Evolutionary conservation across 495 filamentous ascomycete genomes (phyloP), one percentile per base, ranked within the genome.

Genomic region (Trichoderma parareesei): DNA sequence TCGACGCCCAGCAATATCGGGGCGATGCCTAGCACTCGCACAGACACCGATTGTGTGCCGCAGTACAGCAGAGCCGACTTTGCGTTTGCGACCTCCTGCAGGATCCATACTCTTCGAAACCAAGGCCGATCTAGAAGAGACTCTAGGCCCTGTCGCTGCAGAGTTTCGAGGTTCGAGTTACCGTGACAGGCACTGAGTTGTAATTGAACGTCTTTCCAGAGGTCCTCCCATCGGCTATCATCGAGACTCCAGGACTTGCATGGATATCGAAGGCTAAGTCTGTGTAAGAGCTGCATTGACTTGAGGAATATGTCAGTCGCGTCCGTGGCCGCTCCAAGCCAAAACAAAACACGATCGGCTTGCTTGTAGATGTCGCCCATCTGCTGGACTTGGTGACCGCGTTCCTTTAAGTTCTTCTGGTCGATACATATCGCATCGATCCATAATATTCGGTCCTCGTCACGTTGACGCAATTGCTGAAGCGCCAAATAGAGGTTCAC

Each of bases 71-170:
- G 5, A 5, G 57, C 57, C 2, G 33, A 3, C 57, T 37, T 60
- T 40, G 57, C 57, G 27, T 38, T 37, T 3, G 57, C 20, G 10
- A 60, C 57, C 18, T 60, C 57, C 57, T 60, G 48, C 75, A 77
- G 63, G 81, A 84, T 57, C 83, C 66, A 60, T 77, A 69, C 42
- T 79, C 71, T 65, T 80, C 76, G 5, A 81, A 42, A 59, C 72
- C 69, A 60, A 37, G 57, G 9, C 18, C 20, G 35, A 2, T 35
- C 18, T 9, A 60, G 57, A n/a, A 60, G 13, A 9, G 1, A 2
- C 11, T 18, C 7, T 4, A 49, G 7, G 7, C 46, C 46, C 7
- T 18, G 7, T 7, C 16, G n/a, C n/a, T 6, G 46, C 14, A 18
- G 6, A 49, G 20, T 49, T 49, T 14, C 14, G 9, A 7, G 14